Base-by-base conservation (phyloP, 345 rosid genomes). In the Microthlaspi erraticum region DNA sequence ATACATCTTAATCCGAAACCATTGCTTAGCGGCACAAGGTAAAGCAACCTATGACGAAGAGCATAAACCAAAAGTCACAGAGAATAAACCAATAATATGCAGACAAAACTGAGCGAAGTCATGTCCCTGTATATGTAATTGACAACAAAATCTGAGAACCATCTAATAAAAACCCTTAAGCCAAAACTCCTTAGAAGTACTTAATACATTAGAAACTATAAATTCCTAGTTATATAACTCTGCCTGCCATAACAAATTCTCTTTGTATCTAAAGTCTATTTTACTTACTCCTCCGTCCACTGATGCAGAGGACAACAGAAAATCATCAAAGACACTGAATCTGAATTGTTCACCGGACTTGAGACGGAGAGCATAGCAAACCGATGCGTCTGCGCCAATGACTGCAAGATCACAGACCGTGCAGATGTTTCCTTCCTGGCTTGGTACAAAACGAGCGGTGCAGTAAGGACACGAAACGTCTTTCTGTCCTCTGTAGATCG, bases 321-420 rank as follows among this genome's bases (percentile, higher is more conserved):
- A n/a, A n/a, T n/a, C n/a, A n/a, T n/a, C n/a, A n/a, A n/a, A n/a
- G n/a, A n/a, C n/a, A n/a, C n/a, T 66, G 62, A 62, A 34, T 65
- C 13, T 74, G 43, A 57, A 20, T 10, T 29, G 61, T 14, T 87
- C 82, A 87, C 50, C 92, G 86, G 19, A 84, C 77, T 77, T 86
- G 98, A 45, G 98, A 77, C n/a, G 91, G 87, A 71, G 96, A 93
- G 68, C 98, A 89, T 4, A 88, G 79, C 83, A 93, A 74, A 38
- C 98, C 98, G 97, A 93, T 44, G 98, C 97, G 77, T 93, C 97
- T 63, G 94, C 91, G 6, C 98, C 97, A 3, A 93, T 79, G 12
- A 83, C 88, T 7, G 96, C 88, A 68, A 91, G 87, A 76, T 89
- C 92, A 74, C 96, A 89, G 5, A 89, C 94, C 0, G 83, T 50